A percentile compares a stretch with the other conserved stretches of the same genome.
These are phyloP conservation scores for Pulveroboletus ravenelii DNA, from an alignment of 768 basidiomycete genomes.

Conservation along the genomic window DNA sequence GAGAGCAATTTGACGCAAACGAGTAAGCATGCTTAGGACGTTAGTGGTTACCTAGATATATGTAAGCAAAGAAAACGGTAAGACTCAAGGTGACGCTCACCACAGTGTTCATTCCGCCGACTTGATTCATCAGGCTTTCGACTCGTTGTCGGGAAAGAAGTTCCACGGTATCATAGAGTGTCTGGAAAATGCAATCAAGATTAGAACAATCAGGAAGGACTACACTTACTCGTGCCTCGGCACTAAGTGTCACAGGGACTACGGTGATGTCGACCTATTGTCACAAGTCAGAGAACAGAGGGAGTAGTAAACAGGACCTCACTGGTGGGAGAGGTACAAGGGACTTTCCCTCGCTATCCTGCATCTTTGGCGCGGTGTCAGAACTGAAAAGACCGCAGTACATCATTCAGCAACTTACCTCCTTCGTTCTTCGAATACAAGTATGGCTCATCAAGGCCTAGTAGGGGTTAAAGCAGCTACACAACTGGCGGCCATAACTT, in stretches of 20 bases:
- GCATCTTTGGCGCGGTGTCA: conserved; percentile 55
- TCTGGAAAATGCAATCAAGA: conserved; percentile 31
- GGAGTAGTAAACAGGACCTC: conserved; percentile 7
- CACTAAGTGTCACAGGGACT: conserved; percentile 60
- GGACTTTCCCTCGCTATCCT: conserved; percentile 68
- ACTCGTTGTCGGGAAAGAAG: conserved; percentile 58
- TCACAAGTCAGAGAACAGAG: conserved; percentile 2
- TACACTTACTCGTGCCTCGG: conserved; percentile 56
- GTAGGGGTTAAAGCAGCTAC: conserved; percentile 3
- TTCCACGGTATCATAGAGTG: conserved; percentile 68
- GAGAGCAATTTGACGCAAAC: conserved; percentile 76
- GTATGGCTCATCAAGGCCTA: conserved; percentile 74
- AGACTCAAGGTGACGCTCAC: conserved; percentile 26
- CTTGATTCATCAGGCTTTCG: conserved; percentile 44
- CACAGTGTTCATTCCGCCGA: conserved; percentile 37
- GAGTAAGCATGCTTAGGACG: conserved; percentile 78
- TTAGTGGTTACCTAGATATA: conserved; percentile 55
- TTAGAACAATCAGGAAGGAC: background rate
- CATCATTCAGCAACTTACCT: conserved; percentile 38
- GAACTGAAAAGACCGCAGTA: background rate
- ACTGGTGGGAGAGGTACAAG: conserved; percentile 75
- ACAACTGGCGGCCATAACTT: conserved; percentile 14
- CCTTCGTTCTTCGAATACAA: conserved; percentile 81
- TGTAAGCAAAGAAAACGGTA: background rate
- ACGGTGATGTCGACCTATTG: conserved; percentile 71